Percentiles rank a stretch among this genome's conserved stretches.
Evolutionary conservation across 441 rosid species (phyloP).

Genomic region (Aleurites moluccanus): DNA sequence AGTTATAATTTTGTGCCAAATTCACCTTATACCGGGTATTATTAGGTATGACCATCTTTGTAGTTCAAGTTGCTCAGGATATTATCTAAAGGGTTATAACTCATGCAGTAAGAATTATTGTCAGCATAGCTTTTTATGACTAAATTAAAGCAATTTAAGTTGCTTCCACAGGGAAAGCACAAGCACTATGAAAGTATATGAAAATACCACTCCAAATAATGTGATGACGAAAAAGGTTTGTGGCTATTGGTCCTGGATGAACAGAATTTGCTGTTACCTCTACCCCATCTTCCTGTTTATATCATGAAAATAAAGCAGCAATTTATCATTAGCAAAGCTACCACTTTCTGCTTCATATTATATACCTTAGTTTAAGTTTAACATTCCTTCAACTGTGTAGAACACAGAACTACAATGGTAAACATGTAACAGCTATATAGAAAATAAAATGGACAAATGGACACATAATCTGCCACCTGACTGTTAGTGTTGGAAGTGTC

Average conservation of each 20-base stretch:
- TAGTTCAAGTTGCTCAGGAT: too few species aligned
- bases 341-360: neutral
- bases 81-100: too few species aligned
- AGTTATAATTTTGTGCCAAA: too few species aligned
- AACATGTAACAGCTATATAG: neutral
- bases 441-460: neutral
- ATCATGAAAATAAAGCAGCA: conserved; percentile 1
- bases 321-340: neutral
- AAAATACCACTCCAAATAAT: conserved; percentile 29
- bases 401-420: neutral
- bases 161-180: neutral
- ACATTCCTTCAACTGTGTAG: neutral
- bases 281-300: conserved; percentile 34
- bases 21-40: too few species aligned
- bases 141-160: neutral
- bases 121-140: neutral
- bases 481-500: neutral
- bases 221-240: conserved; percentile 40
- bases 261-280: conserved; percentile 44
- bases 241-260: conserved; percentile 45
- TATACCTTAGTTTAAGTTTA: neutral
- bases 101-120: too few species aligned
- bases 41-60: too few species aligned
- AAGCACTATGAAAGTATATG: neutral
- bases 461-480: neutral